These are phyloP conservation scores for Ophiocordyceps sinensis DNA, from an alignment of 2,329 filamentous ascomycete genomes.

Conservation along the genomic window DNA sequence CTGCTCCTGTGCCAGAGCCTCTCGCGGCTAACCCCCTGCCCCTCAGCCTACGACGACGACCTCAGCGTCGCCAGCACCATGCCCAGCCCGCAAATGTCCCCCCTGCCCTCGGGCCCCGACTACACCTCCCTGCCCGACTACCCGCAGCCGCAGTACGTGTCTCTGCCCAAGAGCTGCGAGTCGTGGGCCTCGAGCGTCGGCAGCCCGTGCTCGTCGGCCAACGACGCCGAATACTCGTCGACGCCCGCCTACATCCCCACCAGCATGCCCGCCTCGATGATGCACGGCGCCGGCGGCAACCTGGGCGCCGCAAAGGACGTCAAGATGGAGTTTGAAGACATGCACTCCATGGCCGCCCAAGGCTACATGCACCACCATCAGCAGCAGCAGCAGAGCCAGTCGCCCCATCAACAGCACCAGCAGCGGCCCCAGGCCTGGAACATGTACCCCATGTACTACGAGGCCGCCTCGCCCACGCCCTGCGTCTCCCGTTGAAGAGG, in stretches of 20 bases:
- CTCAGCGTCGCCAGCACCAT: conserved; percentile 21
- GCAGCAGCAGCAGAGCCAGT: conserved; percentile 12
- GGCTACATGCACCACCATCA: conserved; percentile 16
- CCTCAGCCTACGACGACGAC: conserved; percentile 26
- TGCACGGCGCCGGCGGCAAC: conserved; percentile 16
- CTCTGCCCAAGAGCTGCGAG: conserved; percentile 27
- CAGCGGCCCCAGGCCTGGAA: conserved; percentile 15
- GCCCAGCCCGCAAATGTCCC: conserved; percentile 28
- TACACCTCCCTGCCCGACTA: conserved; percentile 29
- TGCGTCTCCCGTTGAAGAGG: conserved; percentile 6
- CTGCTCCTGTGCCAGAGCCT: conserved; percentile 1
- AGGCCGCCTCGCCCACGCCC: conserved; percentile 3
- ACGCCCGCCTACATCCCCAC: conserved; percentile 29
- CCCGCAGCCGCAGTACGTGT: conserved; percentile 20
- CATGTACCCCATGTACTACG: conserved; percentile 20
- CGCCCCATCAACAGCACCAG: conserved; percentile 12
- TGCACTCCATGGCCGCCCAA: conserved; percentile 10
- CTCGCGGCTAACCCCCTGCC: conserved; percentile 8
- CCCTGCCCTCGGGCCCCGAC: conserved; percentile 26
- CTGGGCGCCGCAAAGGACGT: conserved; percentile 13
- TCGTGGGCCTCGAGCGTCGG: conserved; percentile 36
- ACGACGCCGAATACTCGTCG: conserved; percentile 30
- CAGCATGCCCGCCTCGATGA: conserved; percentile 30
- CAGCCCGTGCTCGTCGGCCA: conserved; percentile 34
- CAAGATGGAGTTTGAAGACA: conserved; percentile 26